Conservation (phyloP, 352 stramenopile genomes). For the Phytophthora constricta region DNA sequence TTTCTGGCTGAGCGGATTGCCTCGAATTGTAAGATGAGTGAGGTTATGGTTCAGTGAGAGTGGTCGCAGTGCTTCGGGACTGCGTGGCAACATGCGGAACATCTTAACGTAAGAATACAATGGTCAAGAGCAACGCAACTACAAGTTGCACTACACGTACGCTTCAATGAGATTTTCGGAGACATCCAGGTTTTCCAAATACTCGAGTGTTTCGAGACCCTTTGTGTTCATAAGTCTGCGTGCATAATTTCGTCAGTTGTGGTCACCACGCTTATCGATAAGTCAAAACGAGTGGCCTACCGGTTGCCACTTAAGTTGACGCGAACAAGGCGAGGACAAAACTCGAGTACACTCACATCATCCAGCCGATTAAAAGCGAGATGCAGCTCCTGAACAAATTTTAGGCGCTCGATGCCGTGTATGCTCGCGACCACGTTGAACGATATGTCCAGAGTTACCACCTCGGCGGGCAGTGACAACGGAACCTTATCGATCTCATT, state of each 20-base stretch:
- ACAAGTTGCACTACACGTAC: constrained; percentile 41
- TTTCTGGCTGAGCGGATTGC: constrained; percentile 73
- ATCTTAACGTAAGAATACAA: too few species aligned
- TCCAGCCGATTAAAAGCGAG: constrained; percentile 71
- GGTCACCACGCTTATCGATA: background rate
- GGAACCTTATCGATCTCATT: constrained; percentile 77
- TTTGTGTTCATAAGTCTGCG: constrained; percentile 60
- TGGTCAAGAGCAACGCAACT: too few species aligned
- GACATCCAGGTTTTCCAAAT: constrained; percentile 68
- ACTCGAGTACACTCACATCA: constrained; percentile 71
- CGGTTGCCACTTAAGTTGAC: constrained; percentile 80
- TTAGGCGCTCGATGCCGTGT: constrained; percentile 63
- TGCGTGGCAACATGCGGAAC: too few species aligned
- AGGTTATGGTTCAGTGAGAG: constrained; percentile 74
- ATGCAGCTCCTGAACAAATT: constrained; percentile 70
- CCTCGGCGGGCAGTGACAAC: constrained; percentile 43
- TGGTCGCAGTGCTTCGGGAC: constrained; percentile 62
- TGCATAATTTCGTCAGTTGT: background rate
- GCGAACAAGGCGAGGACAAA: constrained; percentile 59
- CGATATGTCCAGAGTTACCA: constrained; percentile 70
- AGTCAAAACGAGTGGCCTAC: constrained; percentile 24
- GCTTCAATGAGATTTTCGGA: constrained; percentile 82
- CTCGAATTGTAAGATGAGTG: constrained; percentile 69
- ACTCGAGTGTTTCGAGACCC: constrained; percentile 70
- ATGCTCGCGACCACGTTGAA: constrained; percentile 66